A percentile compares a stretch with the other conserved stretches of the same genome.
Evolutionary conservation across 2,329 filamentous ascomycete genomes (phyloP).

Genomic region (Arthroderma uncinatum): DNA sequence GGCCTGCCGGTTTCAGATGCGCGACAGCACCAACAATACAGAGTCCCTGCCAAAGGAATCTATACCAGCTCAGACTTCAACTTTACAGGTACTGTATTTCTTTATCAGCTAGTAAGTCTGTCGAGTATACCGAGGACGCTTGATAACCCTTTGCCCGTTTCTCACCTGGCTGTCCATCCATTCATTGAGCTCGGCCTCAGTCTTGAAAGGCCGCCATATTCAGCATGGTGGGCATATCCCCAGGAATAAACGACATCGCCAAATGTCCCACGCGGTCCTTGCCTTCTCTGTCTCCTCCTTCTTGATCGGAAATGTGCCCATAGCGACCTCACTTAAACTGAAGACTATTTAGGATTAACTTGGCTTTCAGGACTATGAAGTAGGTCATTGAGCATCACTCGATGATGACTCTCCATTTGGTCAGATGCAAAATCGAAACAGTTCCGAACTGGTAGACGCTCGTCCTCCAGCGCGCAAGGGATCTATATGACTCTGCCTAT

Average conservation of each 20-base stretch:
- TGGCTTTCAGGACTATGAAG: conserved; percentile 4
- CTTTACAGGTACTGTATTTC: too few species aligned
- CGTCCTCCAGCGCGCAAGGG: conserved; percentile 7
- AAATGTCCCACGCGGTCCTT: conserved; percentile 9
- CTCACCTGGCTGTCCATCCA: conserved; percentile 13
- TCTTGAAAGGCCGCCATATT: conserved; percentile 19
- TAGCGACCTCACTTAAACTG: conserved; percentile 6
- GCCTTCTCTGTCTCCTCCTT: conserved; percentile 16
- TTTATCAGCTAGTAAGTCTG: too few species aligned
- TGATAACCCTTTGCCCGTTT: conserved; percentile 11
- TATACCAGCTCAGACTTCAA: too few species aligned
- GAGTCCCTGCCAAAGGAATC: too few species aligned
- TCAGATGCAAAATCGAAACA: conserved; percentile 7
- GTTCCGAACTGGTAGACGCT: conserved; percentile 8
- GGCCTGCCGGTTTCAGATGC: background rate
- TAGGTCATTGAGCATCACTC: background rate
- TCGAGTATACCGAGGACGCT: conserved; percentile 11
- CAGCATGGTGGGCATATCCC: conserved; percentile 15
- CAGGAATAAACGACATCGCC: conserved; percentile 20
- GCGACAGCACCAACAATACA: too few species aligned
- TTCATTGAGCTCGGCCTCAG: conserved; percentile 20
- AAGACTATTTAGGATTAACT: conserved; percentile 11
- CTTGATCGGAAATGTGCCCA: conserved; percentile 6
- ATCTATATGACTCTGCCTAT: conserved; percentile 2
- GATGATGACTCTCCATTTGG: background rate